These are phyloP conservation scores for Rhytidiadelphus loreus DNA, from an alignment of 225 moss, liverwort and hornwort genomes.

Conservation along the genomic window DNA sequence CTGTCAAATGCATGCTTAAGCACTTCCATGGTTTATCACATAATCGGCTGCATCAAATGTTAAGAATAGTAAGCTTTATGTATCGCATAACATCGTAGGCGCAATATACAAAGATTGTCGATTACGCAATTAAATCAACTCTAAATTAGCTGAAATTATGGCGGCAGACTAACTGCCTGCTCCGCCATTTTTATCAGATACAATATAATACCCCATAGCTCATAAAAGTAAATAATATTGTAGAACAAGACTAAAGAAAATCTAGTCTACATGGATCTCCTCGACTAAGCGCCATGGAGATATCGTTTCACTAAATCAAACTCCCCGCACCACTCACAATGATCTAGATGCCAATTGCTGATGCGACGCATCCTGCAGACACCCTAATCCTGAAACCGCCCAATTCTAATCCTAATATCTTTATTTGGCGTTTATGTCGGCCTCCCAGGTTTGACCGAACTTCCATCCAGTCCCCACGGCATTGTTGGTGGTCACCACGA, in stretches of 20 bases:
- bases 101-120: background rate
- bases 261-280: background rate
- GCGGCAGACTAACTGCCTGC: conserved; percentile 5
- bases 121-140: background rate
- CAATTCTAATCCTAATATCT: background rate
- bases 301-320: background rate
- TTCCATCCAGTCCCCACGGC: background rate
- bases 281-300: conserved; percentile 9
- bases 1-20: background rate
- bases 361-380: background rate
- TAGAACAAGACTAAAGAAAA: background rate
- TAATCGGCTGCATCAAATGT: too few relatives aligned
- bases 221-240: too few relatives aligned
- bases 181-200: background rate
- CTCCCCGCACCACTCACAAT: background rate
- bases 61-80: background rate
- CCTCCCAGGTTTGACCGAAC: conserved; percentile 24
- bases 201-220: background rate
- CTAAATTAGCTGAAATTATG: background rate
- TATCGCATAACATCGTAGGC: background rate
- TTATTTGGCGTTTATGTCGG: background rate
- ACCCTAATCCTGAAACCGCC: background rate
- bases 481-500: background rate
- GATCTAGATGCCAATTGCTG: background rate
- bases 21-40: background rate